Conservation (phyloP, 2,329 filamentous ascomycete species). For the Stachybotrys chlorohalonatus region DNA sequence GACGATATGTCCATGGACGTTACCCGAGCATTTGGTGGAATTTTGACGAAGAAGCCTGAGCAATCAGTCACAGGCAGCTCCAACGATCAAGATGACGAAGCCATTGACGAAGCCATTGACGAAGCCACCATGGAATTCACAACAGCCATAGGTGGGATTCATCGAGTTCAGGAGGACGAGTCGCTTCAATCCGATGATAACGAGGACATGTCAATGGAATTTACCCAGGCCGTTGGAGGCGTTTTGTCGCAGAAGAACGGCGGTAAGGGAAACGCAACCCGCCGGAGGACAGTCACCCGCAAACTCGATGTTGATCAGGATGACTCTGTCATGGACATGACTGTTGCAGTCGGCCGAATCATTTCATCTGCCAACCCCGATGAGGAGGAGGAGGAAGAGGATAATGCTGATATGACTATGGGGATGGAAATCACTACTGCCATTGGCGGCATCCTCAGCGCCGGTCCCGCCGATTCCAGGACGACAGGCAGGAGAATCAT, state of each 20-base stretch:
- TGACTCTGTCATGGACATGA: slow-evolving; percentile 44
- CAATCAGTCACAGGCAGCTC: slow-evolving; percentile 8
- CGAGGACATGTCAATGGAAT: slow-evolving; percentile 72
- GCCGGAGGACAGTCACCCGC: slow-evolving; percentile 16
- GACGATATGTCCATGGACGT: slow-evolving; percentile 92
- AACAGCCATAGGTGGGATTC: slow-evolving; percentile 65
- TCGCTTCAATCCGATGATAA: slow-evolving; percentile 33
- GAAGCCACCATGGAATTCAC: slow-evolving; percentile 71
- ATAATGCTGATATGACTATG: slow-evolving; percentile 19
- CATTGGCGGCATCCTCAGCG: slow-evolving; percentile 50
- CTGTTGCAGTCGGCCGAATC: slow-evolving; percentile 47
- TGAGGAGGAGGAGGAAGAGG: slow-evolving; percentile 23
- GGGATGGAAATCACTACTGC: slow-evolving; percentile 62
- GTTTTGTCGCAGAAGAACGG: slow-evolving; percentile 29
- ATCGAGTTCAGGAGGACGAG: slow-evolving; percentile 20
- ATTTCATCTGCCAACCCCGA: slow-evolving; percentile 22
- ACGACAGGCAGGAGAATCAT: slow-evolving; percentile 44
- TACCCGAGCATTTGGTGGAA: slow-evolving; percentile 72
- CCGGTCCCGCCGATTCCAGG: slow-evolving; percentile 17
- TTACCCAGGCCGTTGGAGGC: slow-evolving; percentile 57
- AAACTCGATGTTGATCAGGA: slow-evolving; percentile 20
- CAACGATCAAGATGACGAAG: slow-evolving; percentile 18
- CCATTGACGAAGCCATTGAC: slow-evolving; percentile 33
- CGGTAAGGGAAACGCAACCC: slow-evolving; percentile 11
- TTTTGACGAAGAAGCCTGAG: slow-evolving; percentile 42